Base-by-base conservation (phyloP, 2,329 filamentous ascomycete species). In the Talaromyces funiculosus region DNA sequence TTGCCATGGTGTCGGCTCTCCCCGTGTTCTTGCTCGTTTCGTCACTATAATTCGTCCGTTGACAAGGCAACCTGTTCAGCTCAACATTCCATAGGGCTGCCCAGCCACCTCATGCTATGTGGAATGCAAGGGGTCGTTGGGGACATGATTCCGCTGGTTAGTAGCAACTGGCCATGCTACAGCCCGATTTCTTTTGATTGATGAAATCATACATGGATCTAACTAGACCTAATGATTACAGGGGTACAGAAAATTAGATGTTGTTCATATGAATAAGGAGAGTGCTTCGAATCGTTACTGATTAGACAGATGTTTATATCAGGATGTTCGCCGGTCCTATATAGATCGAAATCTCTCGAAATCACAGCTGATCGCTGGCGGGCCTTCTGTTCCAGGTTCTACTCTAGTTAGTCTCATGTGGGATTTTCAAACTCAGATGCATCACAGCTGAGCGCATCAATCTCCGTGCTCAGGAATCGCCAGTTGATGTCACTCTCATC, bases 61-160 rank as follows among this genome's bases (percentile, higher is more conserved):
- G 59, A 57, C 53, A 35, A 35, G 59, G 59, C 59, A 61, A 60
- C 58, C 31, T 16, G 31, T 37, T 38, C 51, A 37, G 31, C 18
- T 53, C 51, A 24, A 1, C 51, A 54, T 29, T 54, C 51, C 51
- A 40, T 18, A 38, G 35, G 20, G 33, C 33, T 40, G 24, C 33
- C 49, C 20, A 40, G 51, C 51, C 51, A 26, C 33, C 51, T 40
- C 20, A 18, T 26, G 33, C 18, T 40, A 54, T 54, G 51, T 54
- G 33, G 33, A 33, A 10, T 33, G n/a, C 51, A 24, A 33, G 18
- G 51, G 35, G 10, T 37, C 14, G 12, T 6, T 37, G 3, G 14
- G 10, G 14, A 16, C 35, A 37, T 14, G 2, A 37, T 16, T 16
- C 5, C 42, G 26, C 26, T 26, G 42, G 22, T 9, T 45, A 14